These are phyloP conservation scores for Hymenoscyphus fraxineus DNA, from an alignment of 2,329 filamentous ascomycete genomes.

Conservation along the genomic window DNA sequence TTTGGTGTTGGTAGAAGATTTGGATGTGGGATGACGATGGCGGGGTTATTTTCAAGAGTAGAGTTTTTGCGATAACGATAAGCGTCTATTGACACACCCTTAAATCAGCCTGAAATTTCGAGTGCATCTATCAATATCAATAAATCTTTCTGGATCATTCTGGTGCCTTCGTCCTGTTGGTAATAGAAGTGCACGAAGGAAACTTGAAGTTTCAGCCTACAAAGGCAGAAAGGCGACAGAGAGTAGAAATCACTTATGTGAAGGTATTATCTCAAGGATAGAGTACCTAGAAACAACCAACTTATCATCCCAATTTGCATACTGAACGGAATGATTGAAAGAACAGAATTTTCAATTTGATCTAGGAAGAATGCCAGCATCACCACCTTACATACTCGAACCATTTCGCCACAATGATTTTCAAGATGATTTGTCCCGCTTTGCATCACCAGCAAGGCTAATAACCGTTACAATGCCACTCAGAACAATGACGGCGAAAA, in stretches of 20 bases:
- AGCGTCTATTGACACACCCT: not conserved
- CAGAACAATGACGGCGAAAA: not conserved
- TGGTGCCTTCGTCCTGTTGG: not conserved
- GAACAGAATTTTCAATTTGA: slow-evolving; percentile 2
- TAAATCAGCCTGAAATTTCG: not conserved
- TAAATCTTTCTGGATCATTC: not conserved
- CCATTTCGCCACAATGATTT: not conserved
- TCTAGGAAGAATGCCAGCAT: not conserved
- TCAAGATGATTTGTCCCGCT: not conserved
- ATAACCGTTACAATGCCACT: not conserved
- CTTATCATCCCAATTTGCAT: too few species aligned
- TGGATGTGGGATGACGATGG: slow-evolving; percentile 23
- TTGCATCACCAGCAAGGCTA: not conserved
- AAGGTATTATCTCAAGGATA: too few species aligned
- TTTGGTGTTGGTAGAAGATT: slow-evolving; percentile 5
- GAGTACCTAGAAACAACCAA: too few species aligned
- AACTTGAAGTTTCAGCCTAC: not conserved
- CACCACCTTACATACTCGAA: not conserved
- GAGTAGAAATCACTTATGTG: too few species aligned
- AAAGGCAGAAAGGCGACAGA: too few species aligned
- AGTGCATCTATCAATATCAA: not conserved
- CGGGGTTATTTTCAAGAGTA: slow-evolving; percentile 18
- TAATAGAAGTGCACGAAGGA: not conserved
- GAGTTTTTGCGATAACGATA: slow-evolving; percentile 10
- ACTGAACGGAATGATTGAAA: not conserved